Evolutionary conservation across 768 basidiomycete species (phyloP), one percentile per base, ranked within the genome.

Genomic region (Suillus brevipes): DNA sequence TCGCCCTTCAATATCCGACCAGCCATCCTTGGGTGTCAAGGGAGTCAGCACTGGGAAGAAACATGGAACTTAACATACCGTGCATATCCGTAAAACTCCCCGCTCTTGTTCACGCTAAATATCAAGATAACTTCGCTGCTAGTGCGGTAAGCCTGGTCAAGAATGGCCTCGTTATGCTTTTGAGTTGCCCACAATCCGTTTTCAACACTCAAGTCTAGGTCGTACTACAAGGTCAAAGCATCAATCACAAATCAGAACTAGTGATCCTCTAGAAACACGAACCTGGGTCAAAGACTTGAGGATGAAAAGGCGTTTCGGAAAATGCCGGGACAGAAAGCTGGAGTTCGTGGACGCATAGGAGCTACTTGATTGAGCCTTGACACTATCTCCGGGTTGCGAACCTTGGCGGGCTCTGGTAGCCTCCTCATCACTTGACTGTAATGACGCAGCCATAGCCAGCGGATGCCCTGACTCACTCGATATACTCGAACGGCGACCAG

Each of bases 31-130:
- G 45, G 34, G 13, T 36, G 52, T 25, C 61, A 50, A 7, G 8
- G 16, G 6, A 3, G 40, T 70, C 40, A 66, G 72, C 12, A 43
- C 23, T n/a, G 53, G 18, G 12, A 57, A 14, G 36, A 31, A 37
- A 50, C 56, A 23, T 40, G 14, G n/a, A 25, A 42, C 20, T 31
- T 18, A 37, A 78, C 80, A 66, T 77, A 94, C 88, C 84, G 87
- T 13, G 94, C 95, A 73, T 93, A 96, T 25, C 96, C 96, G 71
- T 91, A 97, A 73, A 97, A 99, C 75, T 94, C 94, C 42, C 97
- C 95, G 64, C 91, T 91, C 74, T 91, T 94, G 78, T 98, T 98
- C 20, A 92, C 97, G 42, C 95, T 86, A 70, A 98, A 98, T 64
- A 99, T 88, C 52, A 98, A 83, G 71, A 83, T 91, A 4, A 98